Evolutionary conservation across 306 rosid species (phyloP), one percentile per base, ranked within the genome.

Genomic region (Quercus parvula): DNA sequence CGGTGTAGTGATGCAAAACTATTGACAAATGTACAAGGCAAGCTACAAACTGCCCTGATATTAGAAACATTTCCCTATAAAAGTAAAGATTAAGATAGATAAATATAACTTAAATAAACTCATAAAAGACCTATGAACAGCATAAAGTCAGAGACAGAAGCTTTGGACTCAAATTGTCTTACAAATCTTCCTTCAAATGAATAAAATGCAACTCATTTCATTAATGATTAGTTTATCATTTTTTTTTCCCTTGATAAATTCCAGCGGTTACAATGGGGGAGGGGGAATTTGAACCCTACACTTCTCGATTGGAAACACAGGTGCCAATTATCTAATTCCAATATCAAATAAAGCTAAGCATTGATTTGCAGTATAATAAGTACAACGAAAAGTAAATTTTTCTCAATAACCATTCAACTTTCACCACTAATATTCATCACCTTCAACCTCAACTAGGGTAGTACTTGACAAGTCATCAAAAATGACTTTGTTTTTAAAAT

Each of bases 31-130:
- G 86, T 75, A 71, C 84, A 71, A 0, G 84, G 85, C 64, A 71
- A 62, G 84, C 85, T 74, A 67, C 58, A 82, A 35, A 78, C 77
- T 75, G 84, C 90, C 81, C 38, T 87, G 74, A 57, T 54, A 24
- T 70, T 31, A 78, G 85, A 80, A 81, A 85, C 78, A 82, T 74
- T 70, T 35, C 89, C 92, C 92, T 93, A 57, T 78, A 64, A 33
- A 62, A 31, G 77, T 11, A 46, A 64, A 77, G 44, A 56, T 61
- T 9, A 69, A 75, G 52, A 22, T 20, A 58, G 58, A 59, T 10
- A 46, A 17, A 20, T 56, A 22, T 30, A 75, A 62, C 57, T 28
- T n/a, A 66, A n/a, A 58, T 25, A 33, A 35, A 35, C 52, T 35
- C 17, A 5, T 63, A 35, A 25, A 59, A 12, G 67, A 4, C 11